Evolutionary conservation across 2,329 filamentous ascomycete genomes (phyloP).

Genomic region (Diaporthe sp.): DNA sequence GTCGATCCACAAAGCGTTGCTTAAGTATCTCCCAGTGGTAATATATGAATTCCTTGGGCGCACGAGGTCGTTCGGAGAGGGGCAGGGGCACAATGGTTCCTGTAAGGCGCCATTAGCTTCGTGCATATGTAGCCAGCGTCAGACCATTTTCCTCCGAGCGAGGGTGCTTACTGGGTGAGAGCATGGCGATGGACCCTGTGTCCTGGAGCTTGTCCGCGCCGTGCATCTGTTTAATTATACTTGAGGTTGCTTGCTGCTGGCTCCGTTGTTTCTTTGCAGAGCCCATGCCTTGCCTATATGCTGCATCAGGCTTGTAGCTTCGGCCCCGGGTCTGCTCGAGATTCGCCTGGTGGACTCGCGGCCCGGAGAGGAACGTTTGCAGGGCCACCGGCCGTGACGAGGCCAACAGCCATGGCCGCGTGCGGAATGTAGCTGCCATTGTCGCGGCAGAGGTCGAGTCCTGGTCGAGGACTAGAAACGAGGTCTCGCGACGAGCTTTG

Average conservation of each 20-base stretch:
- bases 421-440: constrained; percentile 43
- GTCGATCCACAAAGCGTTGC: constrained; percentile 53
- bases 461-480: neutral
- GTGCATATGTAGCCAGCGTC: neutral
- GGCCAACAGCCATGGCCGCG: constrained; percentile 38
- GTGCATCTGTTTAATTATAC: constrained; percentile 10
- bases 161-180: constrained; percentile 34
- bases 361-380: constrained; percentile 18
- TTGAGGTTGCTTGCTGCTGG: constrained; percentile 34
- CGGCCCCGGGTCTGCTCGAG: constrained; percentile 35
- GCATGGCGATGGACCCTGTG: constrained; percentile 5
- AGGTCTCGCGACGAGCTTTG: neutral
- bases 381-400: neutral
- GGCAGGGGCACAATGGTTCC: constrained; percentile 65
- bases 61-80: constrained; percentile 51
- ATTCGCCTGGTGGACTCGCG: constrained; percentile 12
- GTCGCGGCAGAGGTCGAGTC: neutral
- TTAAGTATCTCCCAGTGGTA: constrained; percentile 57
- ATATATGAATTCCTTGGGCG: constrained; percentile 48
- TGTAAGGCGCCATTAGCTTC: constrained; percentile 44
- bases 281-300: constrained; percentile 14
- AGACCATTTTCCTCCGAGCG: neutral
- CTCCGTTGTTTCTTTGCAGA: neutral
- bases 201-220: neutral
- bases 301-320: constrained; percentile 13